Conservation (phyloP, 257 asterid species). For the Thymus quinquecostatus region DNA sequence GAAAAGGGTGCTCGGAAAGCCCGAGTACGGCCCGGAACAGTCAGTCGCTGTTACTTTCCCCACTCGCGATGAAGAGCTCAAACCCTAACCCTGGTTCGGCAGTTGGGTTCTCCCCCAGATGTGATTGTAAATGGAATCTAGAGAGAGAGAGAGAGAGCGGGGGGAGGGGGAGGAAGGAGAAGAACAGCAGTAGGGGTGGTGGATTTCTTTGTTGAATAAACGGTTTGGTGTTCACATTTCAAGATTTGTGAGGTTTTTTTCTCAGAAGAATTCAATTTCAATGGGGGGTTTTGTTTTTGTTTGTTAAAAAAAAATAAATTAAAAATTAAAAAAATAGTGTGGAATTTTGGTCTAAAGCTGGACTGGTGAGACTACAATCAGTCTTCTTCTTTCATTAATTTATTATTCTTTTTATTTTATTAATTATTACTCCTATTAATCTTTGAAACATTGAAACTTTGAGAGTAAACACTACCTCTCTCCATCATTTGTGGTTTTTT, state of each 20-base stretch:
- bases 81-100: conserved; percentile 52
- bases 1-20: conserved; percentile 56
- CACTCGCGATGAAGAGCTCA: conserved; percentile 28
- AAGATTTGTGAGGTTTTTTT: not conserved
- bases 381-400: conserved; percentile 30
- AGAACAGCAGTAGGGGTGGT: conserved; percentile 33
- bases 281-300: conserved; percentile 6
- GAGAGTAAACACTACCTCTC: too few species aligned
- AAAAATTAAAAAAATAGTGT: conserved; percentile 2
- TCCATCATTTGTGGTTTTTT: too few species aligned
- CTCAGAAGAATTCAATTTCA: conserved; percentile 11
- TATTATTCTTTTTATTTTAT: not conserved
- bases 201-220: conserved; percentile 43
- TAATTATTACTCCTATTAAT: too few species aligned
- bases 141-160: conserved; percentile 34
- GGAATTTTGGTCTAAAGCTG: conserved; percentile 36
- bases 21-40: conserved; percentile 34
- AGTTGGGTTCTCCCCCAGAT: conserved; percentile 36
- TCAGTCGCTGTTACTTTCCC: not conserved
- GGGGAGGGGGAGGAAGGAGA: conserved; percentile 17
- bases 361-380: conserved; percentile 38
- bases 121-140: conserved; percentile 23
- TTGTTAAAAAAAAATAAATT: too few species aligned
- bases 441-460: too few species aligned
- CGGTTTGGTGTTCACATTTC: conserved; percentile 58